Evolutionary conservation across 768 basidiomycete species (phyloP), one percentile per base, ranked within the genome.

Genomic region (Mycena epipterygia): DNA sequence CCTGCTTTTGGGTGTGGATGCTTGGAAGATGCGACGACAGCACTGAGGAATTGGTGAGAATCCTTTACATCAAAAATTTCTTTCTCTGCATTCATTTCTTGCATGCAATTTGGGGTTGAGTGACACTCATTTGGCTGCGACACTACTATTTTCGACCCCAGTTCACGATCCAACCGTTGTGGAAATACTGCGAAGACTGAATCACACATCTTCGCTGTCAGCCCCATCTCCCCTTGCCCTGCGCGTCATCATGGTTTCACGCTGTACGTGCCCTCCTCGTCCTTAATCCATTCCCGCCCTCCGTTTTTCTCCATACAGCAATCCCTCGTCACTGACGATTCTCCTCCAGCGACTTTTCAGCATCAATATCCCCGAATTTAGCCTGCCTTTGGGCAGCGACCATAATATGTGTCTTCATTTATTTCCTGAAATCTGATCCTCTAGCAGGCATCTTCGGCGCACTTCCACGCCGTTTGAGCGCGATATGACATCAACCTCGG

Each of bases 281-380:
- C n/a, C n/a, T n/a, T n/a, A n/a, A n/a, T n/a, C n/a, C 46, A 48
- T 48, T 48, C 51, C 51, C 51, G 51, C 51, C 30, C 14, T 52
- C 51, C 30, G 6, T 52, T 52, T 52, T 52, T 52, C 51, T 52
- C 17, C 51, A 52, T 52, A 52, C 30, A 32, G 51, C 51, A 52
- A 33, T 52, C 51, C 51, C 30, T 52, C 30, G 30, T 52, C 51
- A 52, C 51, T 33, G 51, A 52, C 32, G 30, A 52, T 52, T 52
- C 51, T 52, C 51, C 30, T 52, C 51, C 51, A 52, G 51, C 30
- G 30, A 52, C 51, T 19, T 52, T 52, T 52, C 17, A 33, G 51
- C 30, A 52, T 52, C 51, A 12, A 52, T 33, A 52, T 52, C 51
- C 30, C 51, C 29, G 30, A 52, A 29, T 52, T 33, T 52, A 52